Conservation (phyloP, 192 early-diverging fungal species). For the Mortierella alpina region DNA sequence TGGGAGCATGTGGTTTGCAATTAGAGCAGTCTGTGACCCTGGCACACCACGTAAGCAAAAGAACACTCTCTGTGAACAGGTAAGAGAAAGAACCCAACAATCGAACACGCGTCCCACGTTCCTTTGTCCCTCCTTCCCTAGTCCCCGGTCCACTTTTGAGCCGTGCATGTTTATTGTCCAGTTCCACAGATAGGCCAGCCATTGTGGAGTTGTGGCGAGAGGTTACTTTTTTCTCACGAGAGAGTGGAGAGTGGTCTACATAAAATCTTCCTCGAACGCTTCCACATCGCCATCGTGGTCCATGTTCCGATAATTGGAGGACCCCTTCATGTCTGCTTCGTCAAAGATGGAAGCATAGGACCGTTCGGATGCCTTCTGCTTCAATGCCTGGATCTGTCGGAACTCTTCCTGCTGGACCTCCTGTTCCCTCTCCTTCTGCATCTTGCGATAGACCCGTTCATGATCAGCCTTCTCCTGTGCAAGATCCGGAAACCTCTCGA, state of each 20-base stretch:
- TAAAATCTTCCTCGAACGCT: conserved; percentile 74
- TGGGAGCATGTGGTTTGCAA: too few species aligned
- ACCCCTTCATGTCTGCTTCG: conserved; percentile 63
- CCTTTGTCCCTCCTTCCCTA: too few species aligned
- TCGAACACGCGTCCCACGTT: too few species aligned
- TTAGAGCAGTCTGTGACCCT: too few species aligned
- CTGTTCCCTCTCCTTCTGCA: conserved; percentile 37
- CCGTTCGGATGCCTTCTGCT: conserved; percentile 56
- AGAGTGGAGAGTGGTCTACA: conserved; percentile 45
- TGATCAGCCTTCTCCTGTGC: conserved; percentile 73
- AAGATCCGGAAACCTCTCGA: conserved; percentile 82
- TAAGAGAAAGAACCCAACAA: too few species aligned
- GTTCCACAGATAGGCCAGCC: too few species aligned
- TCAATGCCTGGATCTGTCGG: conserved; percentile 47
- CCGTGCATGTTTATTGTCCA: too few species aligned
- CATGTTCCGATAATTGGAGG: conserved; percentile 57
- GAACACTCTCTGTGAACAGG: too few species aligned
- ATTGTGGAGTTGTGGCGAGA: too few species aligned
- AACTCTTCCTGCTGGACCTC: conserved; percentile 58
- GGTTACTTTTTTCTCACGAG: too few species aligned
- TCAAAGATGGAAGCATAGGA: conserved; percentile 65
- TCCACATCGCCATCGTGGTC: conserved; percentile 60
- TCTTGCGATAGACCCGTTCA: conserved; percentile 58
- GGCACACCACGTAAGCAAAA: too few species aligned
- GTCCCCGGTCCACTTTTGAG: too few species aligned